Evolutionary conservation across 768 basidiomycete genomes (phyloP).

Genomic region (Boletus sp.): DNA sequence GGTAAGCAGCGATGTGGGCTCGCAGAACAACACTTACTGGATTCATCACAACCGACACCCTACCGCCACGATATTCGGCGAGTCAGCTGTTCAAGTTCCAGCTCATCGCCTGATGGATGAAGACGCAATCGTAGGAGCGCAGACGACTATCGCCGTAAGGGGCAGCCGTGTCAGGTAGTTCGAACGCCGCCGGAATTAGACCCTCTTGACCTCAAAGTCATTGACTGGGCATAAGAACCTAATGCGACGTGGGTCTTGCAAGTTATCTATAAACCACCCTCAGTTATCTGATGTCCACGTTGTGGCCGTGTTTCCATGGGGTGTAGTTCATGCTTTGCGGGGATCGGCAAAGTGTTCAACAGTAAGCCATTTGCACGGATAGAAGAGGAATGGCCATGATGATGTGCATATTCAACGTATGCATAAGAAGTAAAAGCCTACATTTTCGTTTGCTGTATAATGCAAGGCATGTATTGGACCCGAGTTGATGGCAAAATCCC

Average conservation of each 20-base stretch:
- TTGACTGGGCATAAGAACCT: too few species aligned
- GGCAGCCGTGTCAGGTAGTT: too few species aligned
- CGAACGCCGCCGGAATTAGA: too few species aligned
- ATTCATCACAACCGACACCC: neutral
- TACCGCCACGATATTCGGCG: neutral
- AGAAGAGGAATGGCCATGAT: neutral
- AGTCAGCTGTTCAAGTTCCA: neutral
- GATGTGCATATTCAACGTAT: constrained; percentile 11
- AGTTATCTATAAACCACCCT: too few species aligned
- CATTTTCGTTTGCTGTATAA: constrained; percentile 14
- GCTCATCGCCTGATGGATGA: neutral
- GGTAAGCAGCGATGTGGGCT: too few species aligned
- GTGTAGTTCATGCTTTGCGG: neutral
- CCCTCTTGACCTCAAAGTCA: neutral
- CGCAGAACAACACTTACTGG: too few species aligned
- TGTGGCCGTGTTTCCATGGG: neutral
- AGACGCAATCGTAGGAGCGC: too few species aligned
- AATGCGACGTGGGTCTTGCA: too few species aligned
- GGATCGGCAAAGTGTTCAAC: neutral
- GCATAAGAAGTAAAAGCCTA: constrained; percentile 22
- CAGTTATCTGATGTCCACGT: too few species aligned
- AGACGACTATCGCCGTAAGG: too few species aligned
- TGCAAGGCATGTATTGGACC: constrained; percentile 4
- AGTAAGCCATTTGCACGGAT: neutral
- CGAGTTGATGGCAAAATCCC: neutral